These are phyloP conservation scores for Rhodotorula sp. DNA, from an alignment of 1,284 basidiomycete genomes.

Conservation along the genomic window DNA sequence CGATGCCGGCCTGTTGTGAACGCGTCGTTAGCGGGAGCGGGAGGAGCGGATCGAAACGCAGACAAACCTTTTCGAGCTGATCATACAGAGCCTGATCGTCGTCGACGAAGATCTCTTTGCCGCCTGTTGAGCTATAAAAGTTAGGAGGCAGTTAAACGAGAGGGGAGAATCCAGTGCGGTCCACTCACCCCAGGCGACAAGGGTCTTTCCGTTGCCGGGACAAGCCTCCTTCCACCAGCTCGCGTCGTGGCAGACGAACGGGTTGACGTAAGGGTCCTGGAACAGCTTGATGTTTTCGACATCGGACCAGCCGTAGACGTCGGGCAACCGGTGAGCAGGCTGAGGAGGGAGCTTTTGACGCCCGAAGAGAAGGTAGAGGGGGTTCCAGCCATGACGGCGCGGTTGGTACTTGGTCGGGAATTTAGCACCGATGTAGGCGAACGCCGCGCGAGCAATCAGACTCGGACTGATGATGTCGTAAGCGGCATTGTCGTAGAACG, in stretches of 20 bases:
- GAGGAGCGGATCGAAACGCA: too few relatives aligned
- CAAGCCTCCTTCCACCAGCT: constrained; percentile 29
- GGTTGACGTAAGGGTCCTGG: constrained; percentile 31
- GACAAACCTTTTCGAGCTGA: constrained; percentile 18
- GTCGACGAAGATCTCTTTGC: constrained; percentile 28
- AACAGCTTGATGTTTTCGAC: constrained; percentile 25
- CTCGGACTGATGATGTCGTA: constrained; percentile 25
- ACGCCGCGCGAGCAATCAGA: constrained; percentile 15
- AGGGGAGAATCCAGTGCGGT: fast-evolving
- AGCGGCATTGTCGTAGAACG: constrained; percentile 4
- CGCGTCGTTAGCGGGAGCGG: too few relatives aligned
- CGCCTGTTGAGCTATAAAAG: neutral
- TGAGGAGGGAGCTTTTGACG: neutral
- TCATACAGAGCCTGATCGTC: constrained; percentile 21
- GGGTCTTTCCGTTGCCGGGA: constrained; percentile 22
- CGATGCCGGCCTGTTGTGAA: constrained; percentile 19
- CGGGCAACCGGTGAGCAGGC: neutral
- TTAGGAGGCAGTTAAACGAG: neutral
- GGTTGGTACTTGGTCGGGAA: constrained; percentile 5
- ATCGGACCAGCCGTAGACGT: constrained; percentile 9
- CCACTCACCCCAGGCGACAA: constrained; percentile 31
- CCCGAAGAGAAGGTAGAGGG: constrained; percentile 4
- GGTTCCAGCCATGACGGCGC: constrained; percentile 10
- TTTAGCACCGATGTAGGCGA: constrained; percentile 31
- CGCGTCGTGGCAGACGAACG: constrained; percentile 12